Evolutionary conservation across 2,329 filamentous ascomycete genomes (phyloP), one percentile per base, ranked within the genome.

Genomic region (Pyrenophora tritici-repentis): DNA sequence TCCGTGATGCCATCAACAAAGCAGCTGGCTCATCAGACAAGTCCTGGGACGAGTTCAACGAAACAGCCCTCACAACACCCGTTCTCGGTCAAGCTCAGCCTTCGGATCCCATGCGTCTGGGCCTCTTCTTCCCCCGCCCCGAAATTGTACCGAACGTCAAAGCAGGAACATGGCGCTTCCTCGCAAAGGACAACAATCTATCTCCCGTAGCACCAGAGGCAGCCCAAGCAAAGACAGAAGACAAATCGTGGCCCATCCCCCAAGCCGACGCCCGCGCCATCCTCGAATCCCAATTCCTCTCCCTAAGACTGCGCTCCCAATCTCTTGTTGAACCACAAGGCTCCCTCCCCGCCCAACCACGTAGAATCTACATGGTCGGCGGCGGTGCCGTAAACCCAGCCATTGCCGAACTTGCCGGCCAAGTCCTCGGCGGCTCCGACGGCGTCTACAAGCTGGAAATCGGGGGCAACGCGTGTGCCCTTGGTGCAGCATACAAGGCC

Each of bases 401-500:
- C 41, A 97, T 97, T 64, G 90, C 91, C 5, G 82, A 86, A 51
- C 85, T 95, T 40, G 83, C 92, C 3, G 93, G 91, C 20, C 87
- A 96, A 66, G 91, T 97, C 2, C 83, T 99, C 2, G 94, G 94
- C 44, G 90, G 90, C 29, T 83, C 82, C 2, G 94, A 97, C 57
- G 94, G 94, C 18, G 90, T 97, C 20, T 99, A 91, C 77, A 89
- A 88, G 75, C 84, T 99, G 12, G 92, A 97, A 69, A 91, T 97
- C 4, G 93, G 94, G 20, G 91, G 92, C 20, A 97, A 96, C 76
- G 93, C 94, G 2, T 99, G 94, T 75, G 94, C 93, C 9, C 77
- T 97, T 12, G 94, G 94, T 12, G 91, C 91, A 6, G 93, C 93
- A 20, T 97, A 97, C 76, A 97, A 97, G 77, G 93, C 94, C 12